Percentiles rank a stretch among this genome's conserved stretches.
Conservation (phyloP, 345 rosid genomes). For the Eucalyptus decipiens region DNA sequence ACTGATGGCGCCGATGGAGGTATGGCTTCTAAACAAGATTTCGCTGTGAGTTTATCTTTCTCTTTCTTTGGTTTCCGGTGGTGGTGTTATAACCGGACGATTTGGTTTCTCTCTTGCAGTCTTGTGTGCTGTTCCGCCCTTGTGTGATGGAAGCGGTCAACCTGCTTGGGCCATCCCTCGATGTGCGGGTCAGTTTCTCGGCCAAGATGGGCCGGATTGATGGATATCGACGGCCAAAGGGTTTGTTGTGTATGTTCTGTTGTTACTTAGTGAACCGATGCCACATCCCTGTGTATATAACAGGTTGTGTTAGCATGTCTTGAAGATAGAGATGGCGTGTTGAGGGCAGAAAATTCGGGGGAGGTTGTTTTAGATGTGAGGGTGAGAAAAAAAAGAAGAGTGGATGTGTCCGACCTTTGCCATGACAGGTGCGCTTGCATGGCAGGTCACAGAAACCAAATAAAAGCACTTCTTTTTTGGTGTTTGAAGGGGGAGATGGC, state of each 20-base stretch:
- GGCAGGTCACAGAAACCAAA: slow-evolving; percentile 23
- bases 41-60: neutral
- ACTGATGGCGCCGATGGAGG: neutral
- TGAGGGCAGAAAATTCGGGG: neutral
- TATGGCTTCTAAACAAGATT: neutral
- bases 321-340: neutral
- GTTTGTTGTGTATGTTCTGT: neutral
- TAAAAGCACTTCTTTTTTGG: slow-evolving; percentile 23
- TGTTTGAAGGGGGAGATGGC: slow-evolving; percentile 69
- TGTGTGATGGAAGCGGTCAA: neutral
- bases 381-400: neutral
- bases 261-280: neutral
- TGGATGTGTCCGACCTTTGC: slow-evolving; percentile 6
- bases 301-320: neutral
- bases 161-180: neutral
- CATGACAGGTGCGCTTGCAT: slow-evolving; percentile 14
- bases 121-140: neutral
- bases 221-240: neutral
- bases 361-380: neutral
- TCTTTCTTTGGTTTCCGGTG: neutral
- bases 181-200: neutral
- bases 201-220: neutral
- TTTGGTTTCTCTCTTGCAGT: neutral
- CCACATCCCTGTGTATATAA: neutral
- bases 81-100: neutral